Evolutionary conservation across 441 rosid genomes (phyloP).

Genomic region (Isatis lusitanica): DNA sequence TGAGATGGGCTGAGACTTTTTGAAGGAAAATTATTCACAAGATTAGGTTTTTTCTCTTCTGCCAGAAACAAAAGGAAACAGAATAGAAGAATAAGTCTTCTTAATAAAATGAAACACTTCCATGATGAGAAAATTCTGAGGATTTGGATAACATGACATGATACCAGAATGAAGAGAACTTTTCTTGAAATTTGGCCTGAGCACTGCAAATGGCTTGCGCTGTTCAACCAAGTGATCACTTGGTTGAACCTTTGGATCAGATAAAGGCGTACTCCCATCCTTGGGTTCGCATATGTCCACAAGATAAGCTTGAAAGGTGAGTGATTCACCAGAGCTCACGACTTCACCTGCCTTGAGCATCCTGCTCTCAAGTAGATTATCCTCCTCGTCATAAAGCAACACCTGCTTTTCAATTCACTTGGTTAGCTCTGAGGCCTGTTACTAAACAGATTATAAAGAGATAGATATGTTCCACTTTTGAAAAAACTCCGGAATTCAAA

Average conservation of each 20-base stretch:
- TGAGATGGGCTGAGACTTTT: conserved; percentile 41
- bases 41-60: conserved; percentile 40
- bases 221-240: conserved; percentile 18
- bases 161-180: conserved; percentile 46
- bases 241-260: conserved; percentile 27
- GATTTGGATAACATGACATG: not conserved
- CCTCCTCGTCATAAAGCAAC: conserved; percentile 68
- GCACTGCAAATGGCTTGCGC: conserved; percentile 33
- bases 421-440: not conserved
- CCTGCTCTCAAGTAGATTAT: conserved; percentile 70
- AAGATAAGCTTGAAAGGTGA: conserved; percentile 61
- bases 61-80: not conserved
- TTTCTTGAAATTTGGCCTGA: conserved; percentile 45
- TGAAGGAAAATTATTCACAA: conserved; percentile 29
- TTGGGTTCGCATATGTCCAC: conserved; percentile 72
- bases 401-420: conserved; percentile 42
- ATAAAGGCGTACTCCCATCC: conserved; percentile 32
- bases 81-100: not conserved
- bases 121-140: not conserved
- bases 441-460: not conserved
- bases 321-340: conserved; percentile 54
- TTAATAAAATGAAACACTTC: not conserved
- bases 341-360: conserved; percentile 57
- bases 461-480: not conserved
- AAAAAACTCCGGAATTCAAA: too few relatives aligned